Base-by-base conservation (phyloP, 495 filamentous ascomycete genomes). In the Penicillium nucicola region DNA sequence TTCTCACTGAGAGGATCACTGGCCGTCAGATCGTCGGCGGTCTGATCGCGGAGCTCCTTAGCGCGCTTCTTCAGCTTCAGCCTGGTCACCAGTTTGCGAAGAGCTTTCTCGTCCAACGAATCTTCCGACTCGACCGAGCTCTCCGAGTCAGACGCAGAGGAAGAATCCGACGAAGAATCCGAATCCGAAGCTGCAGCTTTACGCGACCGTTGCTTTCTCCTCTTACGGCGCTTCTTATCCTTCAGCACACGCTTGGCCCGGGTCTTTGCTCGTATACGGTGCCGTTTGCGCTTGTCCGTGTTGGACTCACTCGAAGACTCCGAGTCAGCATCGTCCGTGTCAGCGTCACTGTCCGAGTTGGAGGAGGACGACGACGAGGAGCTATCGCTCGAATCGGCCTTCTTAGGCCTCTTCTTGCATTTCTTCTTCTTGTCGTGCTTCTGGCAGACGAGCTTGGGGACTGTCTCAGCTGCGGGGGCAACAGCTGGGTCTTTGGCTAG, bases 51-150 rank as follows among this genome's bases (percentile, higher is more conserved):
- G 31, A 59, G 33, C 28, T 59, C 60, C 51, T 67, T 72, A 18
- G 66, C 64, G 45, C 72, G 72, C 13, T 66, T 68, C 36, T 68
- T 76, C 12, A 74, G 63, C 61, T 80, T 81, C 33, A 71, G 66
- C 53, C 74, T 79, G n/a, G 72, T 60, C 39, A 77, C 70, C 52
- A 74, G 57, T 50, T 76, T 77, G 53, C 74, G 73, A 14, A 70
- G 50, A 23, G 76, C 65, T 53, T 72, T 77, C 52, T 75, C 70
- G 42, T 70, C 61, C 18, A 59, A 15, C 55, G 36, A 62, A 34
- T 22, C 54, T 37, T 68, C 64, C 0, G 49, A 65, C 2, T 61
- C 62, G 13, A 61, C 56, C 5, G 59, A 64, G 0, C 70, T 64
- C 0, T 71, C 69, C 3, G 65, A 67, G 1, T 72, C 66, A 1